Base-by-base conservation (phyloP, 352 stramenopile species). In the Bremia lactucae region DNA sequence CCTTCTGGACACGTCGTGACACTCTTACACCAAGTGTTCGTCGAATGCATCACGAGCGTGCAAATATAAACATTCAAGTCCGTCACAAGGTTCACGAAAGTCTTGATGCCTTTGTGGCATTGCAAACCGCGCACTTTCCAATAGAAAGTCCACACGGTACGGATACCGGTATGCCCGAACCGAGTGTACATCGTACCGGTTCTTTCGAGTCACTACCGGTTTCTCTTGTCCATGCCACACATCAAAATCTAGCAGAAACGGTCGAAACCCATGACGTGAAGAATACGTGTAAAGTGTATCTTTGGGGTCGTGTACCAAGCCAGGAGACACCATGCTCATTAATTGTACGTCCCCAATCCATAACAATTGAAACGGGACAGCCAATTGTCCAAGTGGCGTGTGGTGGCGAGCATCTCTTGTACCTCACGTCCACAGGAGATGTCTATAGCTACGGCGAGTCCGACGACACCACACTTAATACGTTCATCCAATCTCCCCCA, bases 391-490 rank as follows among this genome's bases (percentile, higher is more conserved):
- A 88, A 52, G 63, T 91, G 9, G 75, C 78, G 5, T 91, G 74
- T 41, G 78, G 78, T 28, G 78, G 75, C 2, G 76, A 88, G 35
- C 72, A 86, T 39, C 45, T 88, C 33, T 52, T 91, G 0, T 91
- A 86, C 40, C 45, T 91, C 11, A 88, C 73, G 2, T 68, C 70
- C 1, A 80, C 68, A 1, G 77, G 77, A 7, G 77, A 90, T 33
- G 72, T 90, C 20, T 90, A 90, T 43, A 83, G 68, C 35, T 90
- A 74, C 45, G 74, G 74, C 0, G 72, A 87, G 26, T 65, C 60
- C 35, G 77, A 84, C 48, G 73, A 87, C 34, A 22, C 49, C 36
- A 61, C 46, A 4, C 25, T 60, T 40, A 33, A 41, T 19, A 22
- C 36, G 18, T 42, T 14, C 19, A 39, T 9, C 13, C 25, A 8